Base-by-base conservation (phyloP, 1,284 basidiomycete species). In the Sphagnurus paluster region DNA sequence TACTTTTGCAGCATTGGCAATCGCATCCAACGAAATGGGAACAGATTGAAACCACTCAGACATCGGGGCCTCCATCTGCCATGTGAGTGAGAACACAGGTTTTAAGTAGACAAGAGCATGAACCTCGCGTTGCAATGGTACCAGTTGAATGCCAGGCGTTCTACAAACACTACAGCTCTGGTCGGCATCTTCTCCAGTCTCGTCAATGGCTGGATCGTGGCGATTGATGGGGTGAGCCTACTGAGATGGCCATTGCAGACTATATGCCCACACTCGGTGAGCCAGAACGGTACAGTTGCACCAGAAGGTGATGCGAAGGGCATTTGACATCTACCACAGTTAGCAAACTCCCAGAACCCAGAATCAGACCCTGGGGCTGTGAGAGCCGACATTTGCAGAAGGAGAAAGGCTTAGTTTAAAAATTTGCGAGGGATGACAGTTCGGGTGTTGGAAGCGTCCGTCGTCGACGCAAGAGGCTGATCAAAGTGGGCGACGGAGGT, bases 261-360 rank as follows among this genome's bases (percentile, higher is more conserved):
- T 40, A 90, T 76, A 70, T 91, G 88, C 0, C 86, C 87, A 56
- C 88, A 91, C 61, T 90, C 87, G 1, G 88, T 90, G 48, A 90
- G 70, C 88, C 88, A 91, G 62, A 91, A 91, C 0, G 89, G 88
- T 19, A 87, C 67, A 16, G 80, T 79, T 3, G 75, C 66, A 0
- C 75, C 75, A 39, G 71, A 66, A 39, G 75, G 69, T 9, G 76
- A 66, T 13, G 68, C 58, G 57, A 84, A 90, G 0, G 80, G 75
- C 17, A 86, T 70, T 54, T 82, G 80, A 55, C 88, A 91, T 58
- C 75, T 72, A 0, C 77, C 67, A 57, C 88, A 91, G 42, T 67
- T 67, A 7, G 89, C 82, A 53, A 87, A 89, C 41, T 89, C 82
- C 88, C 89, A 91, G 61, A 89, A 85, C 54, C 85, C 81, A 48